Conservation (phyloP, 805 yeast genomes). For the Zygosaccharomyces lentus region DNA sequence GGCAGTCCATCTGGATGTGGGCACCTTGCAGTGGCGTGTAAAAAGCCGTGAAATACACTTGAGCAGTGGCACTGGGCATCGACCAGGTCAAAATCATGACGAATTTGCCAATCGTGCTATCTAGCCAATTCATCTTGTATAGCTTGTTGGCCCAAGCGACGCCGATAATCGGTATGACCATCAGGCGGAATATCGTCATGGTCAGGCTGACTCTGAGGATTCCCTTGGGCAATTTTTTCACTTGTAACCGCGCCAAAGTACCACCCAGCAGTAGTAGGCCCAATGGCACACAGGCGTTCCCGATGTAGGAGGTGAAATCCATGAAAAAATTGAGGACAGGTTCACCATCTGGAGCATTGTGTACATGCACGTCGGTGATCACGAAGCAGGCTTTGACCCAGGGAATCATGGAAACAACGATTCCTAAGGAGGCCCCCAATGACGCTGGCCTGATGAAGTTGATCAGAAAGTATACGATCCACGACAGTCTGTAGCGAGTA, state of each 20-base stretch:
- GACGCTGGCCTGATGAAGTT: slow-evolving; percentile 72
- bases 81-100: slow-evolving; percentile 71
- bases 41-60: slow-evolving; percentile 84
- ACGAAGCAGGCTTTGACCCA: slow-evolving; percentile 74
- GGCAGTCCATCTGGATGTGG: slow-evolving; percentile 67
- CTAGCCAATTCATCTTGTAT: slow-evolving; percentile 59
- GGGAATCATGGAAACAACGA: slow-evolving; percentile 77
- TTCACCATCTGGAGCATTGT: slow-evolving; percentile 73
- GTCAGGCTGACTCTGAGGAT: slow-evolving; percentile 56
- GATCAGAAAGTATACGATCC: slow-evolving; percentile 37
- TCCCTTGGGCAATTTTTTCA: slow-evolving; percentile 56
- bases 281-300: slow-evolving; percentile 83
- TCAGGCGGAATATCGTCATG: slow-evolving; percentile 54
- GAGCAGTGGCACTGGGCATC: slow-evolving; percentile 83
- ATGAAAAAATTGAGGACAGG: slow-evolving; percentile 84
- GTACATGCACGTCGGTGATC: slow-evolving; percentile 45
- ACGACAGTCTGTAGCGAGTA: slow-evolving; percentile 29
- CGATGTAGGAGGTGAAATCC: slow-evolving; percentile 76
- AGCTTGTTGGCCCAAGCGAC: slow-evolving; percentile 61
- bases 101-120: slow-evolving; percentile 55
- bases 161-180: slow-evolving; percentile 77
- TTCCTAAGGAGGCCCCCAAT: slow-evolving; percentile 57
- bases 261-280: slow-evolving; percentile 84
- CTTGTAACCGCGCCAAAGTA: slow-evolving; percentile 70
- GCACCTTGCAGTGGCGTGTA: slow-evolving; percentile 63